Evolutionary conservation across 2,329 filamentous ascomycete species (phyloP).

Genomic region (Xylaria multiplex): DNA sequence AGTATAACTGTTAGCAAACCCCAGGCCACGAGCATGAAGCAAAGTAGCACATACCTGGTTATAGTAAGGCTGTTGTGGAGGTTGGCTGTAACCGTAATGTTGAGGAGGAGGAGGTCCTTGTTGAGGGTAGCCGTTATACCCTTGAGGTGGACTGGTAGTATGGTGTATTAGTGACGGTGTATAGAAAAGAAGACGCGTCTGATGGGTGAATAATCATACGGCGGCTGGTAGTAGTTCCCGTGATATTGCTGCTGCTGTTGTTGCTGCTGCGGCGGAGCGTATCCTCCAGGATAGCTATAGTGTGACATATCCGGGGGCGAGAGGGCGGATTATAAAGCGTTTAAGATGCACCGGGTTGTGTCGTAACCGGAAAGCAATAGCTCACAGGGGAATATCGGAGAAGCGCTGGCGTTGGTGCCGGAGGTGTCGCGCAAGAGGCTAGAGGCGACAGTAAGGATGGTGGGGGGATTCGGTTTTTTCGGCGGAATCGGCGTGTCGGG

Average conservation of each 20-base stretch:
- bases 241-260: constrained; percentile 46
- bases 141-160: constrained; percentile 53
- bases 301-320: constrained; percentile 45
- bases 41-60: constrained; percentile 50
- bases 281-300: constrained; percentile 50
- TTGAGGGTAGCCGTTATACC: constrained; percentile 57
- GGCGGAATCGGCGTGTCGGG: constrained; percentile 28
- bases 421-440: constrained; percentile 21
- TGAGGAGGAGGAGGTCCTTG: constrained; percentile 49
- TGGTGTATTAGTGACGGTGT: constrained; percentile 36
- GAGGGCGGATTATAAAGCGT: constrained; percentile 21
- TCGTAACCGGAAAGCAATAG: constrained; percentile 18
- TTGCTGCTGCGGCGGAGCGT: constrained; percentile 49
- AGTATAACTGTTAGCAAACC: constrained; percentile 38
- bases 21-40: not conserved
- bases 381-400: constrained; percentile 11
- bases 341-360: constrained; percentile 4
- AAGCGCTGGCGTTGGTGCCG: constrained; percentile 13
- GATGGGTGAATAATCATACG: constrained; percentile 38
- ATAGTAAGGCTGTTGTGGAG: constrained; percentile 60
- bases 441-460: constrained; percentile 21
- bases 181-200: constrained; percentile 4
- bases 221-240: constrained; percentile 48
- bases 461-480: constrained; percentile 8
- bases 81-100: constrained; percentile 57